phyloP scores from a whole-genome alignment of 208 protist genomes.

The Zelonia costaricensis region DNA sequence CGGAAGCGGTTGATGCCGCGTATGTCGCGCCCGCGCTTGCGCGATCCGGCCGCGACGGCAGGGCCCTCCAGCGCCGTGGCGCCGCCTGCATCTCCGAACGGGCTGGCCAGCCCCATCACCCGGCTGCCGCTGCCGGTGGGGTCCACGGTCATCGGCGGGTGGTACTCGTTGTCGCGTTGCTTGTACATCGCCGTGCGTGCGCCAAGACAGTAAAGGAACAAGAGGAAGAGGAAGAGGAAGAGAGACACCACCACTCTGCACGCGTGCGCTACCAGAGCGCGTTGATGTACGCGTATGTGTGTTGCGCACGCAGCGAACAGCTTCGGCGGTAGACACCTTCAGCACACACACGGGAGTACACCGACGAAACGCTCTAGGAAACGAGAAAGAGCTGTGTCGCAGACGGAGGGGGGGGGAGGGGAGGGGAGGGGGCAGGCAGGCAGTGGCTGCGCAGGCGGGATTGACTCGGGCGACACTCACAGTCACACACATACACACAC shows the following conservation, averaged over 20 bases:
- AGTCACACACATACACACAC: too few species aligned
- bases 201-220: too few species aligned
- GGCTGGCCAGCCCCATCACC: not conserved
- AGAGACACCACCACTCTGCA: too few species aligned
- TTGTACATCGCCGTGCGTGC: constrained; percentile 78
- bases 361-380: not conserved
- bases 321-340: too few species aligned
- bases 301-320: too few species aligned
- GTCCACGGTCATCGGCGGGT: constrained; percentile 48
- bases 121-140: constrained; percentile 31
- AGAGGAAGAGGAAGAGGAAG: too few species aligned
- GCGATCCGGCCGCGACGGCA: constrained; percentile 33
- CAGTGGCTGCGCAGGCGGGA: not conserved
- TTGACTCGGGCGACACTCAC: too few species aligned
- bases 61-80: not conserved
- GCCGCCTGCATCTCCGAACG: not conserved
- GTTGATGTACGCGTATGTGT: too few species aligned
- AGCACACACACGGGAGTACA: not conserved
- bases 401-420: not conserved
- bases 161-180: constrained; percentile 62
- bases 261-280: too few species aligned
- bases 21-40: constrained; percentile 79
- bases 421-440: not conserved
- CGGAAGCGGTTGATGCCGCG: constrained; percentile 67
- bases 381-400: not conserved